These are phyloP conservation scores for Sordaria brevicollis DNA, from an alignment of 495 filamentous ascomycete species.

Conservation along the genomic window DNA sequence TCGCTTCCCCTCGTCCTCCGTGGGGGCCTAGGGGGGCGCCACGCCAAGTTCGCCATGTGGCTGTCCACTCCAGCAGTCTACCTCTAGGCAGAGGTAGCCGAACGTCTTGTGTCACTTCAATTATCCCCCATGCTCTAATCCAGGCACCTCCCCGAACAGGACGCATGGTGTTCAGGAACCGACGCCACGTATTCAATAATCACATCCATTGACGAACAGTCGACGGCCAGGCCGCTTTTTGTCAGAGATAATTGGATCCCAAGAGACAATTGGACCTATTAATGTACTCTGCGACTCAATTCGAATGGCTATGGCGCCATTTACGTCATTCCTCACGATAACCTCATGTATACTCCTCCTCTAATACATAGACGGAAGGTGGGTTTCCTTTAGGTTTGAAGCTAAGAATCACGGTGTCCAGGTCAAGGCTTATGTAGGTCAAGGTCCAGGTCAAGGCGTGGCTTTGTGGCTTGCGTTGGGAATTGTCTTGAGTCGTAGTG, in stretches of 20 bases:
- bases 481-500: background rate
- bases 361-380: background rate
- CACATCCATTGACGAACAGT: background rate
- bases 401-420: background rate
- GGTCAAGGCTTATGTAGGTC: too few relatives aligned
- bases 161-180: background rate
- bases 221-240: background rate
- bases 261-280: background rate
- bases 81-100: too few relatives aligned
- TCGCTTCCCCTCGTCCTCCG: background rate
- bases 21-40: background rate
- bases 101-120: background rate
- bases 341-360: background rate
- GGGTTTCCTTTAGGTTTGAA: background rate
- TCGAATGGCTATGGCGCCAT: background rate
- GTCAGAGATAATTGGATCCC: background rate
- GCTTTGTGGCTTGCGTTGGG: background rate
- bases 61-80: background rate
- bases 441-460: background rate
- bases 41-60: background rate
- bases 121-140: background rate
- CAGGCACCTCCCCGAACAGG: background rate
- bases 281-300: too few relatives aligned
- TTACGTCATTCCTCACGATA: background rate
- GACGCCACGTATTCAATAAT: background rate